Conservation (phyloP, 441 rosid species). For the Jatropha multifida region DNA sequence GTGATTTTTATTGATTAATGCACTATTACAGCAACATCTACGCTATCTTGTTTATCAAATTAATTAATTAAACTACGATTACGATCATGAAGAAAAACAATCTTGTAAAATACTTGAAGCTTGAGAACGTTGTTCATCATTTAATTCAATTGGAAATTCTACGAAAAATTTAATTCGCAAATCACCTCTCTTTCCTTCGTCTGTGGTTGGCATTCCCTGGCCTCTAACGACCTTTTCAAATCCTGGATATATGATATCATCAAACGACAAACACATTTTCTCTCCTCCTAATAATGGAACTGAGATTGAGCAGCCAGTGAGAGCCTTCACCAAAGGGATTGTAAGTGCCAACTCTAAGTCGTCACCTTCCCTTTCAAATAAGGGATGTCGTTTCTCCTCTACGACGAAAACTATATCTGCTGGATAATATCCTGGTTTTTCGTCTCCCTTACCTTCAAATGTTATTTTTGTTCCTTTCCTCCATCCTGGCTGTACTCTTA, state of each 20-base stretch:
- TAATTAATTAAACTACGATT: too few species aligned
- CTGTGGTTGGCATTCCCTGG: constrained; percentile 73
- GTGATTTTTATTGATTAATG: too few species aligned
- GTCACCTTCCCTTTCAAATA: constrained; percentile 59
- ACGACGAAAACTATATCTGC: constrained; percentile 59
- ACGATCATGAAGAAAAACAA: constrained; percentile 34
- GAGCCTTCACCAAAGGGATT: constrained; percentile 71
- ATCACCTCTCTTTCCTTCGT: constrained; percentile 57
- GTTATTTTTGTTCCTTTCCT: constrained; percentile 75
- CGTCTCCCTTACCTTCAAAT: constrained; percentile 82
- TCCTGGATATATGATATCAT: constrained; percentile 58
- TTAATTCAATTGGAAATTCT: constrained; percentile 53
- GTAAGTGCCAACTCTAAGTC: constrained; percentile 63
- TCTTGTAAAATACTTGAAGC: constrained; percentile 50
- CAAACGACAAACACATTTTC: constrained; percentile 44
- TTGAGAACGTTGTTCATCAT: constrained; percentile 45
- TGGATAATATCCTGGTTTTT: constrained; percentile 68
- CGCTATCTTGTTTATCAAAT: too few species aligned
- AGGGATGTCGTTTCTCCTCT: constrained; percentile 57
- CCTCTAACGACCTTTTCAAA: constrained; percentile 59
- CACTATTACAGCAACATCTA: too few species aligned
- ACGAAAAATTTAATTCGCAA: constrained; percentile 54
- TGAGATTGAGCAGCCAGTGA: constrained; percentile 65
- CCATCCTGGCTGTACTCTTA: constrained; percentile 91
- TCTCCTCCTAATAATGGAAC: constrained; percentile 71